phyloP scores from a whole-genome alignment of 805 yeast genomes.

The Wickerhamomyces bovis region DNA sequence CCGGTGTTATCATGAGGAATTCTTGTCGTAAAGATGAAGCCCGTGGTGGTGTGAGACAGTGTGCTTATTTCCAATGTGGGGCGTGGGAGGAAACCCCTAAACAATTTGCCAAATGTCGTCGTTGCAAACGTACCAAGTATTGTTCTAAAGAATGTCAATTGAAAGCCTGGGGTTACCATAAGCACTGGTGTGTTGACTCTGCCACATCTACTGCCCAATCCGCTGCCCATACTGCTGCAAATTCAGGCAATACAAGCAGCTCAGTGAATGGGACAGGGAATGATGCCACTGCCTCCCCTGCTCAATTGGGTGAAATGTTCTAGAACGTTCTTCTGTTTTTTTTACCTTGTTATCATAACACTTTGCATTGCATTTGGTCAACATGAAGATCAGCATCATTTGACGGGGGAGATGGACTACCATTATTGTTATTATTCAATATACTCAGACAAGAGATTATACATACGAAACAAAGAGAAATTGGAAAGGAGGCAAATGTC shows the following conservation, averaged over 20 bases:
- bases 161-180: slow-evolving; percentile 87
- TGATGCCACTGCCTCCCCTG: background rate
- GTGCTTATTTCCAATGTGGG: slow-evolving; percentile 91
- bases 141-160: slow-evolving; percentile 91
- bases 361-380: background rate
- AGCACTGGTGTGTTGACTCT: slow-evolving; percentile 78
- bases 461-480: too few relatives aligned
- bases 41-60: slow-evolving; percentile 87
- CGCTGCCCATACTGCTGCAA: background rate
- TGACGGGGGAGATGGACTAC: background rate
- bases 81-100: slow-evolving; percentile 88
- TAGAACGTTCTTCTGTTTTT: background rate
- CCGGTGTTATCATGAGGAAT: slow-evolving; percentile 95
- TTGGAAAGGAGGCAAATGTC: background rate
- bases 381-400: background rate
- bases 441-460: background rate
- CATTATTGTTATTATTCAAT: too few relatives aligned
- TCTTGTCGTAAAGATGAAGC: slow-evolving; percentile 88
- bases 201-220: slow-evolving; percentile 2
- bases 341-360: background rate
- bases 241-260: background rate
- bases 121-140: slow-evolving; percentile 92
- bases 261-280: background rate
- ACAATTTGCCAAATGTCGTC: slow-evolving; percentile 90
- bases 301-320: background rate